A percentile compares a stretch with the other conserved stretches of the same genome.
These are phyloP conservation scores for Avena atlantica DNA, from an alignment of 176 grass and related monocot species.

Conservation along the genomic window DNA sequence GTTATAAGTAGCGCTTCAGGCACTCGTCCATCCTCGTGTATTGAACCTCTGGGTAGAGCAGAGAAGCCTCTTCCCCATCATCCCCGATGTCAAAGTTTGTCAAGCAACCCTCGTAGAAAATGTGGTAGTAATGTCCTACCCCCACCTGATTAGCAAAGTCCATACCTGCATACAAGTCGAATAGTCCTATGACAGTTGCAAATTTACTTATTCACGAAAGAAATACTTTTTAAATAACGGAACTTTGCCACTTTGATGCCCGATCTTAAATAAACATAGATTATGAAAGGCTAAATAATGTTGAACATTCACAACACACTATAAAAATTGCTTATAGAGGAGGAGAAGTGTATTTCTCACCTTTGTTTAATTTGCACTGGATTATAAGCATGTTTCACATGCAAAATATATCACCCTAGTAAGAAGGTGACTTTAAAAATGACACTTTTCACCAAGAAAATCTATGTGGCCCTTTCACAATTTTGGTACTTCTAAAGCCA, in stretches of 20 bases:
- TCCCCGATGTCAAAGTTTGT: slow-evolving; percentile 62
- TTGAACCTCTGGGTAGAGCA: slow-evolving; percentile 59
- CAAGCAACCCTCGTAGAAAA: slow-evolving; percentile 65
- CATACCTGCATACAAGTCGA: slow-evolving; percentile 17
- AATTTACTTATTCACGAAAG: too few relatives aligned
- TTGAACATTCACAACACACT: too few relatives aligned
- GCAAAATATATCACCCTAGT: not conserved
- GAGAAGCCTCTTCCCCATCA: slow-evolving; percentile 46
- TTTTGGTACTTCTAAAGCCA: not conserved
- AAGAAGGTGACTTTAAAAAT: not conserved
- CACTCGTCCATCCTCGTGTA: slow-evolving; percentile 49
- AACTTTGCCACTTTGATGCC: too few relatives aligned
- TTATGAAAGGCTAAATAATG: too few relatives aligned
- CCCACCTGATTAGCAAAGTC: slow-evolving; percentile 30
- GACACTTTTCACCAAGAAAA: not conserved
- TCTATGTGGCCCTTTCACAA: not conserved
- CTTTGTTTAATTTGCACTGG: not conserved
- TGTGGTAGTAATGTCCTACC: slow-evolving; percentile 59
- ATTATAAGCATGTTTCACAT: not conserved
- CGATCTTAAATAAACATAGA: too few relatives aligned
- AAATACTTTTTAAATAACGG: too few relatives aligned
- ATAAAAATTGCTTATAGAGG: too few relatives aligned
- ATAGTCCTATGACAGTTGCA: too few relatives aligned
- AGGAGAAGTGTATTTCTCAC: not conserved
- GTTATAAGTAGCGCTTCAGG: slow-evolving; percentile 52